Conservation (phyloP, 208 protist genomes). For the Tritrichomonas musculus region DNA sequence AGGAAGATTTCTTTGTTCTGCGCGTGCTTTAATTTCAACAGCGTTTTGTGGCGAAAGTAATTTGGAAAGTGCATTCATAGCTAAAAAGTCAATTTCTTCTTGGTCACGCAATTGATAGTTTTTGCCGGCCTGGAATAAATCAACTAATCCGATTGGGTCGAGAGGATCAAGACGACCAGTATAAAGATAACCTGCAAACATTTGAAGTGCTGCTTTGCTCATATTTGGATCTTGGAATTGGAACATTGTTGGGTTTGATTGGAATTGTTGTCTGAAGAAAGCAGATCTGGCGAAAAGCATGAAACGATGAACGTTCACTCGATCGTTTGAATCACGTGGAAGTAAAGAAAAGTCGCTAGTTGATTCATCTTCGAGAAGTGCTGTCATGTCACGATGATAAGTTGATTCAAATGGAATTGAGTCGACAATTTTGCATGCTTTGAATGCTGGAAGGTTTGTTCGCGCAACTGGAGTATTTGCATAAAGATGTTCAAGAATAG, state of each 20-base stretch:
- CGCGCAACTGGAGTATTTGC: conserved; percentile 12
- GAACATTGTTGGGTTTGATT: not conserved
- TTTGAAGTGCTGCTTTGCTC: conserved; percentile 24
- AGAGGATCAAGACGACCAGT: not conserved
- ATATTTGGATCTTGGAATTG: conserved; percentile 28
- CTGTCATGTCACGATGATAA: conserved; percentile 7
- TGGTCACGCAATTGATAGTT: conserved; percentile 22
- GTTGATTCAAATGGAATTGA: conserved; percentile 35
- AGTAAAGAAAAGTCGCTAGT: not conserved
- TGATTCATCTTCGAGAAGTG: not conserved
- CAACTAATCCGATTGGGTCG: not conserved
- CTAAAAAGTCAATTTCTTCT: not conserved
- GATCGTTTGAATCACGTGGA: conserved; percentile 21
- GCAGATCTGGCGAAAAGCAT: conserved; percentile 21
- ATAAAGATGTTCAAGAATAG: conserved; percentile 24
- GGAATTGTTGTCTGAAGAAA: conserved; percentile 1
- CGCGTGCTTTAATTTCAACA: not conserved
- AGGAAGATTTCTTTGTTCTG: not conserved
- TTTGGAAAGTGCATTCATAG: not conserved
- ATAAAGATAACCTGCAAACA: conserved; percentile 18
- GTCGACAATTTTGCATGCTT: not conserved
- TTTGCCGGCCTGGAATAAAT: not conserved
- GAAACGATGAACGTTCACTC: conserved; percentile 21
- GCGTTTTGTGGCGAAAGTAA: not conserved
- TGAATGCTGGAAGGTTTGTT: conserved; percentile 32